These are phyloP conservation scores for Candida khao-thaluensis DNA, from an alignment of 805 yeast genomes.

Conservation along the genomic window DNA sequence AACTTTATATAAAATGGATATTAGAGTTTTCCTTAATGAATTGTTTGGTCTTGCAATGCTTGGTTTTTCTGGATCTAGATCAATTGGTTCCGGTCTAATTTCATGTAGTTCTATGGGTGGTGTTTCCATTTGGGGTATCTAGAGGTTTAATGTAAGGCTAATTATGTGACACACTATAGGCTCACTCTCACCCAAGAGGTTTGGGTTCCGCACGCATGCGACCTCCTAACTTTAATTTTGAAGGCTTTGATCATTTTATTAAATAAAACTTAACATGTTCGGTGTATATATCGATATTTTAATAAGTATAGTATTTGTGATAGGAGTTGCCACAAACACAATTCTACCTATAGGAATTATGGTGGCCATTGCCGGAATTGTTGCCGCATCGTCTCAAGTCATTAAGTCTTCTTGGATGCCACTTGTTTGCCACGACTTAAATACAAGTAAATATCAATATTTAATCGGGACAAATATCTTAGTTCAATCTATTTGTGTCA, in stretches of 20 bases:
- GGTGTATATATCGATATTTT: neutral
- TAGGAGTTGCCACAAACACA: neutral
- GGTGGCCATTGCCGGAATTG: neutral
- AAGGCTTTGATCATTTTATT: no score
- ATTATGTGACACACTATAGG: no score
- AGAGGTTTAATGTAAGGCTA: no score
- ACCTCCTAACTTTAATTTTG: no score
- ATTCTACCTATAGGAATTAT: neutral
- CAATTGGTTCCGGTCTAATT: constrained; percentile 15
- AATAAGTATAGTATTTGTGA: neutral
- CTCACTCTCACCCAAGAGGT: no score
- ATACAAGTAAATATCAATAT: neutral
- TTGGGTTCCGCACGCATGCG: no score
- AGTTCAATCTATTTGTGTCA: neutral
- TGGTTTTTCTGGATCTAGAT: neutral
- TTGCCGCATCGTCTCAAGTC: neutral
- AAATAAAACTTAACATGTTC: no score
- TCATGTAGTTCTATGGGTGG: constrained; percentile 1
- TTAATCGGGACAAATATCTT: neutral
- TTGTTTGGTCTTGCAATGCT: neutral
- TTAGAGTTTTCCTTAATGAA: constrained; percentile 1
- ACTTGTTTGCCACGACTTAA: neutral
- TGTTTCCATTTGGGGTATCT: neutral
- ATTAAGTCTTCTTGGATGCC: neutral
- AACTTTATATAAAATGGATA: constrained; percentile 17